Evolutionary conservation across 2,329 filamentous ascomycete genomes (phyloP).

Genomic region (Gyromitra esculenta): DNA sequence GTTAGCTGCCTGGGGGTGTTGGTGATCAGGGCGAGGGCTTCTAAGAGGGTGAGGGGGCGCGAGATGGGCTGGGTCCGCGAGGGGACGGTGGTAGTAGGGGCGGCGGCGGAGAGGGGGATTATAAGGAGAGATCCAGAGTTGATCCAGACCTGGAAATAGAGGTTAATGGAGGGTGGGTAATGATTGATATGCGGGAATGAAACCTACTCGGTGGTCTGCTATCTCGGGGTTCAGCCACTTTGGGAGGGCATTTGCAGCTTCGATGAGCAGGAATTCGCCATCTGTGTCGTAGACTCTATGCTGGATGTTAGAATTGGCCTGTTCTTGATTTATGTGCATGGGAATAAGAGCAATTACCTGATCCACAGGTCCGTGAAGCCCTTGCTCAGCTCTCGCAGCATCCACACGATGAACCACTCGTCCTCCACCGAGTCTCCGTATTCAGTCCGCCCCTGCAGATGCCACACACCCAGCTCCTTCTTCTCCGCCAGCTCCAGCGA

Average conservation of each 20-base stretch:
- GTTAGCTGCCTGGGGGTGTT: conserved; percentile 64
- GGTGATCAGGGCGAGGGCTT: conserved; percentile 66
- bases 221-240: conserved; percentile 92
- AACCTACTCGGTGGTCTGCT: conserved; percentile 75
- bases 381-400: conserved; percentile 82
- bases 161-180: conserved; percentile 12
- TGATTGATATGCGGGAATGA: not conserved
- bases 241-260: conserved; percentile 87
- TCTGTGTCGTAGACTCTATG: conserved; percentile 79
- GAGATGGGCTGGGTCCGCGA: conserved; percentile 59
- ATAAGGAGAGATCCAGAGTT: conserved; percentile 78
- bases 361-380: conserved; percentile 80
- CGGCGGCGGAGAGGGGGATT: conserved; percentile 68
- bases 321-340: not conserved
- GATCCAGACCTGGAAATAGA: conserved; percentile 75
- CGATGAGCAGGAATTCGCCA: conserved; percentile 93
- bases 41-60: conserved; percentile 68
- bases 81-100: conserved; percentile 58
- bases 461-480: conserved; percentile 62
- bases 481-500: conserved; percentile 70
- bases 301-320: conserved; percentile 17
- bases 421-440: conserved; percentile 96
- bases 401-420: conserved; percentile 94
- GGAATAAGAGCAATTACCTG: conserved; percentile 42
- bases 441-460: conserved; percentile 74